Percentiles rank a stretch among this genome's conserved stretches.
These are phyloP conservation scores for Neostapfia colusana DNA, from an alignment of 176 grass and related monocot genomes.

Conservation along the genomic window DNA sequence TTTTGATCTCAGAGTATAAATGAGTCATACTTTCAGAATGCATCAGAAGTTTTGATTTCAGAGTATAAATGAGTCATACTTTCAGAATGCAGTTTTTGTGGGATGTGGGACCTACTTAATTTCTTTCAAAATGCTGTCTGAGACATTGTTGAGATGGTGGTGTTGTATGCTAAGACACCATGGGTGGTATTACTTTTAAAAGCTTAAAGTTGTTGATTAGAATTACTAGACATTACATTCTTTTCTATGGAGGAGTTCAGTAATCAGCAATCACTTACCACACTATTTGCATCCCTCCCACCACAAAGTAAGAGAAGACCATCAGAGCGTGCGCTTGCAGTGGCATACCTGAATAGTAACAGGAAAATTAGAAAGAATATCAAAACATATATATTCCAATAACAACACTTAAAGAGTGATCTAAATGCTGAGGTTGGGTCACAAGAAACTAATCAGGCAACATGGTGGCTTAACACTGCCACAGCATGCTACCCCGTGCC, in stretches of 20 bases:
- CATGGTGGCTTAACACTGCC: not conserved
- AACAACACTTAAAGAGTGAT: constrained; percentile 28
- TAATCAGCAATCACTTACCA: constrained; percentile 53
- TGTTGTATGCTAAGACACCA: not conserved
- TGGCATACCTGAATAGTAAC: constrained; percentile 86
- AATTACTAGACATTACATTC: not conserved
- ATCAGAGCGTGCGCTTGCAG: constrained; percentile 94
- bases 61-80: no score
- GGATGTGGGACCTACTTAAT: no score
- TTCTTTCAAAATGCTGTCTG: no score
- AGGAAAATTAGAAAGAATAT: constrained; percentile 31
- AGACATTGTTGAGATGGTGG: constrained; percentile 13
- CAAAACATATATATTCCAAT: constrained; percentile 9
- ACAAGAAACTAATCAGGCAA: constrained; percentile 32
- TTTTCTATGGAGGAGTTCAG: not conserved
- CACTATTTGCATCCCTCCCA: constrained; percentile 93
- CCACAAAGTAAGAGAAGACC: constrained; percentile 97
- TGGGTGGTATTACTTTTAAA: constrained; percentile 17
- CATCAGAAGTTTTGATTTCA: no score
- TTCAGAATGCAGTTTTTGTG: no score
- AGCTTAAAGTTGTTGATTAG: not conserved
- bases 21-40: no score
- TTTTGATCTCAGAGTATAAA: not conserved
- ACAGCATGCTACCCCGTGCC: constrained; percentile 27
- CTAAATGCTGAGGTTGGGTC: constrained; percentile 34